A percentile compares a stretch with the other conserved stretches of the same genome.
Evolutionary conservation across 345 rosid species (phyloP).

Genomic region (Citrus unshiu): DNA sequence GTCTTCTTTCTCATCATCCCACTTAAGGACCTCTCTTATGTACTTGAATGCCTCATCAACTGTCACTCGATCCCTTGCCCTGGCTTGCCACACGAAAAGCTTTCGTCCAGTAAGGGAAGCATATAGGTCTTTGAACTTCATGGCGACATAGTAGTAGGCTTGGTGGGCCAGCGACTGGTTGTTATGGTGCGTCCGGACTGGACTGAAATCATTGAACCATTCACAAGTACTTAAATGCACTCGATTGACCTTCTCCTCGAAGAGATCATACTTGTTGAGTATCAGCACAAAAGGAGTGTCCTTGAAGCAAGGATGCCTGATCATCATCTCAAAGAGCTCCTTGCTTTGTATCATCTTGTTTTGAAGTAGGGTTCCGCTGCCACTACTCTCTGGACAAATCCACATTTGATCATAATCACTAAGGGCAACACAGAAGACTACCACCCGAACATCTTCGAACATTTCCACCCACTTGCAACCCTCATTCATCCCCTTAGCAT

Average conservation of each 20-base stretch:
- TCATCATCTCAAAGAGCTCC: constrained; percentile 75
- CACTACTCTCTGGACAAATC: constrained; percentile 38
- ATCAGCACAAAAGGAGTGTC: constrained; percentile 77
- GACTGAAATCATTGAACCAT: constrained; percentile 89
- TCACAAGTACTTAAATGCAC: constrained; percentile 66
- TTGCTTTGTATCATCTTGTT: constrained; percentile 91
- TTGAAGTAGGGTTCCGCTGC: constrained; percentile 50
- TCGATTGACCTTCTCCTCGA: constrained; percentile 76
- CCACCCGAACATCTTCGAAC: constrained; percentile 91
- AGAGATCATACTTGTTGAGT: constrained; percentile 90
- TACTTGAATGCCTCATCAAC: constrained; percentile 88
- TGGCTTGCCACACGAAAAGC: constrained; percentile 91
- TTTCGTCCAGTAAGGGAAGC: constrained; percentile 68
- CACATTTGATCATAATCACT: constrained; percentile 82
- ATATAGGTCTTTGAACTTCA: constrained; percentile 93
- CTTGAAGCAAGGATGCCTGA: constrained; percentile 85
- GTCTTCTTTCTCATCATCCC: constrained; percentile 95
- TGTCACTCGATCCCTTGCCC: constrained; percentile 71
- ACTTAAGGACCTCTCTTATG: constrained; percentile 86
- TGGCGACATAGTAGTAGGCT: constrained; percentile 86
- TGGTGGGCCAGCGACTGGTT: constrained; percentile 80
- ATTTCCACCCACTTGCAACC: constrained; percentile 99
- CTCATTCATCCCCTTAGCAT: constrained; percentile 87
- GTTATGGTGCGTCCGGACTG: constrained; percentile 57
- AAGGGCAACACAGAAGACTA: constrained; percentile 82